Percentiles rank a stretch among this genome's conserved stretches.
phyloP scores from a whole-genome alignment of 176 grass and related monocot genomes.

The Ananas comosus region DNA sequence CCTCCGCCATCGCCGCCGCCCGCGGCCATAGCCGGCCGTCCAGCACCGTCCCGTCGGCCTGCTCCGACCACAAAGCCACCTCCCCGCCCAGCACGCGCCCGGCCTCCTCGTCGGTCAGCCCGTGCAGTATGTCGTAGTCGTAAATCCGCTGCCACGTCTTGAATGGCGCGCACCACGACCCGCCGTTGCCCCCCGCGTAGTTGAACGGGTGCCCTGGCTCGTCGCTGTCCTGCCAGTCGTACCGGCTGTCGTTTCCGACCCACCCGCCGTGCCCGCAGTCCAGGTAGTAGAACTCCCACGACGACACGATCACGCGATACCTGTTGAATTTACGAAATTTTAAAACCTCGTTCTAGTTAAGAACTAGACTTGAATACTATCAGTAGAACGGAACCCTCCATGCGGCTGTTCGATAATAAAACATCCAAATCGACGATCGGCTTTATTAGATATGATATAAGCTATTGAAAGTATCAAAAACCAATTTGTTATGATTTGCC shows the following conservation, averaged over 20 bases:
- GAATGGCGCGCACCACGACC: conserved; percentile 91
- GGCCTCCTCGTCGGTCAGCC: conserved; percentile 59
- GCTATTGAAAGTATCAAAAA: no score
- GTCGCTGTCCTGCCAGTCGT: conserved; percentile 80
- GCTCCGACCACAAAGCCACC: conserved; percentile 95
- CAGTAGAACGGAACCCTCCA: no score
- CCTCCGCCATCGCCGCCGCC: conserved; percentile 60
- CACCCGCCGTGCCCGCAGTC: conserved; percentile 91
- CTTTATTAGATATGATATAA: no score
- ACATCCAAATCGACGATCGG: no score
- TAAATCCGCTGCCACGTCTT: conserved; percentile 95
- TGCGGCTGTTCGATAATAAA: no score
- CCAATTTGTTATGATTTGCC: no score
- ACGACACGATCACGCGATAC: conserved; percentile 78
- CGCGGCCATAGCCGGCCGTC: conserved; percentile 76
- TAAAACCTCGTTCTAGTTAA: no score
- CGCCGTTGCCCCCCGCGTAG: conserved; percentile 71
- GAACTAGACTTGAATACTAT: no score
- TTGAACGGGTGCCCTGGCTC: conserved; percentile 55
- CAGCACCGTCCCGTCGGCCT: conserved; percentile 57
- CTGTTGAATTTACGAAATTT: no score
- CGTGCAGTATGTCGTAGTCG: conserved; percentile 93
- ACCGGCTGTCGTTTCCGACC: conserved; percentile 85
- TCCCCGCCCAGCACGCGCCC: conserved; percentile 62
- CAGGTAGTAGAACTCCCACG: conserved; percentile 86